Conservation (phyloP, 257 asterid species). For the Echites panduratus region DNA sequence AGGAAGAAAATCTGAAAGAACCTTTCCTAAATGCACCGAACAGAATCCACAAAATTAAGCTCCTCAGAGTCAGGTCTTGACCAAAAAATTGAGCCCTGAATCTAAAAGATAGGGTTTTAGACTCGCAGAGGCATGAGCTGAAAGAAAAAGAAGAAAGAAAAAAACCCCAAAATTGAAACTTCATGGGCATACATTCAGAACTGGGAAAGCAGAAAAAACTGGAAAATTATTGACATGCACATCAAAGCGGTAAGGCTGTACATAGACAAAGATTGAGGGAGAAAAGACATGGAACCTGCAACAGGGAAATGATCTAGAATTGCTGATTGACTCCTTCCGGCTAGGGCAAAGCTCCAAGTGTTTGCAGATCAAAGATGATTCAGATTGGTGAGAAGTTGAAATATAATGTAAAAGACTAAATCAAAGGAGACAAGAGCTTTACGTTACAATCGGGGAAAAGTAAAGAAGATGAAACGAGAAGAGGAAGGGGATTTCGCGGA, state of each 20-base stretch:
- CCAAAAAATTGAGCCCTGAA: slow-evolving; percentile 2
- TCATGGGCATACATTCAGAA: neutral
- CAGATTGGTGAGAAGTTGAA: neutral
- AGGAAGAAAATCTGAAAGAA: slow-evolving; percentile 19
- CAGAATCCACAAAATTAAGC: slow-evolving; percentile 4
- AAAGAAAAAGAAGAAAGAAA: neutral
- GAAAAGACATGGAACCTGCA: neutral
- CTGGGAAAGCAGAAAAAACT: neutral
- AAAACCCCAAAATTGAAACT: neutral
- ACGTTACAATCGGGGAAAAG: neutral
- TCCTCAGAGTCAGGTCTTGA: neutral
- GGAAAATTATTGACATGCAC: too few species aligned
- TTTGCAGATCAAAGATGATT: neutral
- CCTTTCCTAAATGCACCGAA: slow-evolving; percentile 15
- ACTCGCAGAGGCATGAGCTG: neutral
- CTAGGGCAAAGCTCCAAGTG: neutral
- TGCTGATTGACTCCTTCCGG: neutral
- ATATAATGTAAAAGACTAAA: neutral
- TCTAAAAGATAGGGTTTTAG: neutral
- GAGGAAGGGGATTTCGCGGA: neutral
- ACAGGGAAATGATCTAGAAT: neutral
- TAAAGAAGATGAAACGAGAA: neutral
- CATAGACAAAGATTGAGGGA: neutral
- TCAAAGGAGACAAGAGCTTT: neutral
- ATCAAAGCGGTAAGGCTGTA: neutral